These are phyloP conservation scores for Lithohypha guttulata DNA, from an alignment of 2,329 filamentous ascomycete genomes.

Conservation along the genomic window DNA sequence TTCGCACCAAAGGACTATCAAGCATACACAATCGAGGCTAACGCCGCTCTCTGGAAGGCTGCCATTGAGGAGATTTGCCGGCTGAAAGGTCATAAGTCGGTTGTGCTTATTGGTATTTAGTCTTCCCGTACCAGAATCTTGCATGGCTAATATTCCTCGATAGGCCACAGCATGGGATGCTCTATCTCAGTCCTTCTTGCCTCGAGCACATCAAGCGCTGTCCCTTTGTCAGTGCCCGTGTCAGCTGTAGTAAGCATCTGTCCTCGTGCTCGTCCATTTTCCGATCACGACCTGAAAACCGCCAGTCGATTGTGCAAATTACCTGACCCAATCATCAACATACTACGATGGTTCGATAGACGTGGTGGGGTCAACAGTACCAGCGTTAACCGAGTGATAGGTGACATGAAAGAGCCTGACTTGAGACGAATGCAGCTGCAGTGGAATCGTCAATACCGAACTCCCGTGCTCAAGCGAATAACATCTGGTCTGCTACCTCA, in stretches of 20 bases:
- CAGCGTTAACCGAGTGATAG: slow-evolving; percentile 65
- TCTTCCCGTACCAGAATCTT: slow-evolving; percentile 28
- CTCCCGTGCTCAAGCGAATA: slow-evolving; percentile 74
- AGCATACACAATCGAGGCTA: slow-evolving; percentile 66
- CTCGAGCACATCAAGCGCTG: slow-evolving; percentile 42
- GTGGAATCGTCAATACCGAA: slow-evolving; percentile 69
- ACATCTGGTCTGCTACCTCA: slow-evolving; percentile 58
- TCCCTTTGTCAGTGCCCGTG: slow-evolving; percentile 48
- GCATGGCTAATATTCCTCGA: not conserved
- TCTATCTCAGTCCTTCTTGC: slow-evolving; percentile 65
- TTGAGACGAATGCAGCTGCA: slow-evolving; percentile 34
- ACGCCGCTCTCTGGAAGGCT: slow-evolving; percentile 62
- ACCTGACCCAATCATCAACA: slow-evolving; percentile 57
- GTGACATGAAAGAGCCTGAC: slow-evolving; percentile 30
- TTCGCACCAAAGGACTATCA: slow-evolving; percentile 62
- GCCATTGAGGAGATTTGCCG: slow-evolving; percentile 48
- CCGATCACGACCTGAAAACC: slow-evolving; percentile 39
- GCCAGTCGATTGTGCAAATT: slow-evolving; percentile 54
- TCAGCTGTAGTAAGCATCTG: slow-evolving; percentile 71
- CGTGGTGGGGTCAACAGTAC: slow-evolving; percentile 65
- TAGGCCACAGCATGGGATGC: slow-evolving; percentile 72
- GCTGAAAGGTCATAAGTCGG: slow-evolving; percentile 15
- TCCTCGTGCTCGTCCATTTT: slow-evolving; percentile 57
- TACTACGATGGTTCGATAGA: slow-evolving; percentile 68
- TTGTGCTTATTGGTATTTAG: slow-evolving; percentile 16